Conservation (phyloP, 2,329 filamentous ascomycete genomes). For the Phialophora expanda region DNA sequence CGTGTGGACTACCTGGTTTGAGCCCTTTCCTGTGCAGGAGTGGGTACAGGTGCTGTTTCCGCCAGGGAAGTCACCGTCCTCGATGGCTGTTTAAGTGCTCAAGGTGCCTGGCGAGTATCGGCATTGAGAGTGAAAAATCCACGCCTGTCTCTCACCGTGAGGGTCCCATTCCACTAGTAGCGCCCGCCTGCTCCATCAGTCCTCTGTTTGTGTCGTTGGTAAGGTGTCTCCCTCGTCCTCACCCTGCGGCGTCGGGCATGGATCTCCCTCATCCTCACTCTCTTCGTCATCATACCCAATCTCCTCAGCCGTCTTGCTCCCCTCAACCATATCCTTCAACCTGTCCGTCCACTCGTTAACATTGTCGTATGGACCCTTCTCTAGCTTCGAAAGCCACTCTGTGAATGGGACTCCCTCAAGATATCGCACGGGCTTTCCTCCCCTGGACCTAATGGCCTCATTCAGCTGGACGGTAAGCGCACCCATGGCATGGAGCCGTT, state of each 20-base stretch:
- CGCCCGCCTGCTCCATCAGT: background rate
- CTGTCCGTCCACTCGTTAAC: constrained; percentile 3
- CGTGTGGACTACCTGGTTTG: background rate
- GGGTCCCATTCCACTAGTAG: background rate
- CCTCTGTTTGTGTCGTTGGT: background rate
- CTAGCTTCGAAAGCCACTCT: constrained; percentile 11
- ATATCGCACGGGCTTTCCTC: constrained; percentile 22
- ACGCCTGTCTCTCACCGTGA: background rate
- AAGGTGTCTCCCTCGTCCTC: constrained; percentile 8
- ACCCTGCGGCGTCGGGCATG: constrained; percentile 21
- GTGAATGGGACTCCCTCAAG: constrained; percentile 18
- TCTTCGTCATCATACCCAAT: constrained; percentile 31
- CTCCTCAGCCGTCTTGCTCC: constrained; percentile 11
- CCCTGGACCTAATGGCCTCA: background rate
- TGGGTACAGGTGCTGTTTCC: background rate
- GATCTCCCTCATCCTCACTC: constrained; percentile 18
- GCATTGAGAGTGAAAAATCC: background rate
- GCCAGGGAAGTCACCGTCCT: background rate
- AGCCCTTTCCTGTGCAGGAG: background rate
- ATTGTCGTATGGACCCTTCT: background rate
- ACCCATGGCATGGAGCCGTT: constrained; percentile 4
- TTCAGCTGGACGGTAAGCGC: constrained; percentile 5
- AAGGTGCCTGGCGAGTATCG: background rate
- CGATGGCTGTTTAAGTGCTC: background rate
- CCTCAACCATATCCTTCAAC: constrained; percentile 19